Percentiles rank a stretch among this genome's conserved stretches.
phyloP scores from a whole-genome alignment of 2,329 filamentous ascomycete species.

The Dichotomopilus funicola region DNA sequence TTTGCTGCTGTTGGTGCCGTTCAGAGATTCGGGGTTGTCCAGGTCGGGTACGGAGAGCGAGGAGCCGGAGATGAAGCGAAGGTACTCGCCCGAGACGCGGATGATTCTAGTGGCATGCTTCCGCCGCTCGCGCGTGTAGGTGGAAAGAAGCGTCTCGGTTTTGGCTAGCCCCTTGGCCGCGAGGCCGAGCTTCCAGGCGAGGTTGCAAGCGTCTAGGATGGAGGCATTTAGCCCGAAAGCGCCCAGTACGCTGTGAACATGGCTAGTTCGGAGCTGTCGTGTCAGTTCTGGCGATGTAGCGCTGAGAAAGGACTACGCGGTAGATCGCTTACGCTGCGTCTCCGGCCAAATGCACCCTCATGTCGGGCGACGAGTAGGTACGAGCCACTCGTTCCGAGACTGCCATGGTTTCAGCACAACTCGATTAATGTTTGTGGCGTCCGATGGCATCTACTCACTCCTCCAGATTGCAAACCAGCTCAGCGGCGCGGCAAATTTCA shows the following conservation, averaged over 20 bases:
- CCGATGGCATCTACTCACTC: background rate
- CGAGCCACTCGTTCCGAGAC: background rate
- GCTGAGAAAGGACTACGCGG: background rate
- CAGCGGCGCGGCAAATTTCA: background rate
- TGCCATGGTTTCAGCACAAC: background rate
- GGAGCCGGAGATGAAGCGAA: background rate
- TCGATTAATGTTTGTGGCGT: background rate
- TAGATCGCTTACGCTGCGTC: background rate
- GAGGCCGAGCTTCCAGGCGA: background rate
- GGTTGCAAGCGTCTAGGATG: background rate
- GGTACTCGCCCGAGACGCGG: background rate
- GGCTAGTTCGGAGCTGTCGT: background rate
- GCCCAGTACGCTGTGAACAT: background rate
- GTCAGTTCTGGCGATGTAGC: background rate
- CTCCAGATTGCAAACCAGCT: slow-evolving; percentile 1
- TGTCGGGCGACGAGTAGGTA: background rate
- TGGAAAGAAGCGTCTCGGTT: background rate
- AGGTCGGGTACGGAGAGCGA: background rate
- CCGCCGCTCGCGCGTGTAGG: background rate
- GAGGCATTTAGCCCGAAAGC: background rate
- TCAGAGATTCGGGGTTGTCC: background rate
- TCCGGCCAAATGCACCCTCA: background rate
- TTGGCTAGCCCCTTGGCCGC: background rate
- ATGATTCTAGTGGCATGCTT: background rate
- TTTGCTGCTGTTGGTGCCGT: background rate